These are phyloP conservation scores for Iris pallida DNA, from an alignment of 116 monocot genomes.

Conservation along the genomic window DNA sequence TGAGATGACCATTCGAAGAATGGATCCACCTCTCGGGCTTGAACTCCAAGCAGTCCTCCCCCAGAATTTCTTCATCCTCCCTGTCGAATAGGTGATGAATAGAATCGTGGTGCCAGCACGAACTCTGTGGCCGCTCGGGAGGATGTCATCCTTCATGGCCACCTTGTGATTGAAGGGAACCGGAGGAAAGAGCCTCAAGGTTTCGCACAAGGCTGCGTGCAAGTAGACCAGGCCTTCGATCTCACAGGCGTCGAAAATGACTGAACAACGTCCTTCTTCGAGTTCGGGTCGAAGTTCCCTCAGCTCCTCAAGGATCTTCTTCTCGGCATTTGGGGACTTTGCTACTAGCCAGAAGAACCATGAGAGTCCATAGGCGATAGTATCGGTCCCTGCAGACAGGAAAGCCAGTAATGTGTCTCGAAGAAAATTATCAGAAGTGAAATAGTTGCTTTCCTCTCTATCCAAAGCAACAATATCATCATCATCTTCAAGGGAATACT, in stretches of 20 bases:
- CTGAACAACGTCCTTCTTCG: neutral
- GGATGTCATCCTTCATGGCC: neutral
- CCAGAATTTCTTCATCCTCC: slow-evolving; percentile 37
- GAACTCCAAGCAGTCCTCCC: slow-evolving; percentile 42
- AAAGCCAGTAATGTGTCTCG: slow-evolving; percentile 29
- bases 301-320: slow-evolving; percentile 24
- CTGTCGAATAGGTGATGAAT: slow-evolving; percentile 16
- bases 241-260: neutral
- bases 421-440: slow-evolving; percentile 16
- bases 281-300: neutral
- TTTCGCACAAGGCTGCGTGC: slow-evolving; percentile 20
- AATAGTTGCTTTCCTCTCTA: neutral
- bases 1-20: slow-evolving; percentile 1
- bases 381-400: slow-evolving; percentile 38
- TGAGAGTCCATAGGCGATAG: slow-evolving; percentile 15
- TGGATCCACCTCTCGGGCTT: slow-evolving; percentile 7
- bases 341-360: slow-evolving; percentile 46
- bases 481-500: neutral
- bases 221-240: neutral
- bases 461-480: too few relatives aligned
- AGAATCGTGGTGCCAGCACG: slow-evolving; percentile 24
- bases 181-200: slow-evolving; percentile 19
- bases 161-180: slow-evolving; percentile 21
- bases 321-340: slow-evolving; percentile 30
- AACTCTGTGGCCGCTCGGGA: slow-evolving; percentile 12